Evolutionary conservation across 78 protist genomes (phyloP).

Genomic region (Dictyostelium capitatum): DNA sequence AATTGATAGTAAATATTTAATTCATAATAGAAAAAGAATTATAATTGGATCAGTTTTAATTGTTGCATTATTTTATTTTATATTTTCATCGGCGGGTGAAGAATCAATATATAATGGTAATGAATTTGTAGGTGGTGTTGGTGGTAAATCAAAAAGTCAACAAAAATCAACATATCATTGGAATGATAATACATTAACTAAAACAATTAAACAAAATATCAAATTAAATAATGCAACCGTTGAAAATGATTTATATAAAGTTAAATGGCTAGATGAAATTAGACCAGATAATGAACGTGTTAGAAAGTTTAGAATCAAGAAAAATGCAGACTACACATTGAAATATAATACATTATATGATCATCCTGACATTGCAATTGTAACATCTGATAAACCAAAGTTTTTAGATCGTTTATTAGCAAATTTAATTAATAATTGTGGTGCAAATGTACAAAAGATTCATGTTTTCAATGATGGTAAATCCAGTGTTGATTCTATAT

Average conservation of each 20-base stretch:
- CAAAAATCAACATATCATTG: neutral
- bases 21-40: neutral
- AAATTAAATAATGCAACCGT: constrained; percentile 16
- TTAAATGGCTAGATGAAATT: constrained; percentile 22
- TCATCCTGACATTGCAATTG: constrained; percentile 43
- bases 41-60: constrained; percentile 12
- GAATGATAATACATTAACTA: neutral
- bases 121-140: neutral
- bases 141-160: neutral
- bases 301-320: constrained; percentile 19
- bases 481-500: neutral
- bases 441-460: neutral
- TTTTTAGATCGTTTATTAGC: constrained; percentile 36
- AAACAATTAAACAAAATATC: neutral
- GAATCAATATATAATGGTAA: neutral
- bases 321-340: neutral
- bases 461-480: constrained; percentile 60
- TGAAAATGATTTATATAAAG: constrained; percentile 1
- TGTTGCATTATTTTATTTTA: neutral
- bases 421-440: neutral
- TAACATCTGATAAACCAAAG: constrained; percentile 55
- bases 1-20: constrained; percentile 18
- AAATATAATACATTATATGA: neutral
- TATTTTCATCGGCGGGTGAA: neutral
- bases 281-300: constrained; percentile 21